phyloP scores from a whole-genome alignment of 306 rosid species.

The Styphnolobium japonicum region DNA sequence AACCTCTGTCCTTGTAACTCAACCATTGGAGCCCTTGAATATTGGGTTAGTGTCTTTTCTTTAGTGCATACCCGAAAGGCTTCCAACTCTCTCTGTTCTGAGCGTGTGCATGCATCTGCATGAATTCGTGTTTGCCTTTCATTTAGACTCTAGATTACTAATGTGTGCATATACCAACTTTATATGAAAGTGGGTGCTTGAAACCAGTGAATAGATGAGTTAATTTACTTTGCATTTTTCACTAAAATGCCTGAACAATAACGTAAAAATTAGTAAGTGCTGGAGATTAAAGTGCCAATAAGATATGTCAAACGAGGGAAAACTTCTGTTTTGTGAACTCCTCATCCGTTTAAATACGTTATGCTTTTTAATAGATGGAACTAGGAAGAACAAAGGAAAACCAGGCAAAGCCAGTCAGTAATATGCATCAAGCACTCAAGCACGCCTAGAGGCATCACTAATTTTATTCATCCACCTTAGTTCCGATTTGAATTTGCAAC shows the following conservation, averaged over 20 bases:
- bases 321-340: too few species aligned
- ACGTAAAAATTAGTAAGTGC: too few species aligned
- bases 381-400: too few species aligned
- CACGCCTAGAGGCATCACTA: not conserved
- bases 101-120: not conserved
- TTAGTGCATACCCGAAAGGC: not conserved
- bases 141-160: not conserved
- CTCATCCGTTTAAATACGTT: too few species aligned
- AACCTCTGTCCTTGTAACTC: slow-evolving; percentile 29
- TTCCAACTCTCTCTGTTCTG: not conserved
- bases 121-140: not conserved
- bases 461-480: not conserved
- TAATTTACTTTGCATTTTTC: not conserved
- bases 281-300: too few species aligned
- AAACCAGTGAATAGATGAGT: not conserved
- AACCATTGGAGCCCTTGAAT: slow-evolving; percentile 40
- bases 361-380: too few species aligned
- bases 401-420: too few species aligned
- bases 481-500: not conserved
- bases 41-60: slow-evolving; percentile 41
- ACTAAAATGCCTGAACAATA: not conserved
- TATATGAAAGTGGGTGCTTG: not conserved
- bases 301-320: too few species aligned
- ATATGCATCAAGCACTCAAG: not conserved
- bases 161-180: not conserved